Evolutionary conservation across 176 grass and related monocot species (phyloP).

Genomic region (Oryza meyeriana): DNA sequence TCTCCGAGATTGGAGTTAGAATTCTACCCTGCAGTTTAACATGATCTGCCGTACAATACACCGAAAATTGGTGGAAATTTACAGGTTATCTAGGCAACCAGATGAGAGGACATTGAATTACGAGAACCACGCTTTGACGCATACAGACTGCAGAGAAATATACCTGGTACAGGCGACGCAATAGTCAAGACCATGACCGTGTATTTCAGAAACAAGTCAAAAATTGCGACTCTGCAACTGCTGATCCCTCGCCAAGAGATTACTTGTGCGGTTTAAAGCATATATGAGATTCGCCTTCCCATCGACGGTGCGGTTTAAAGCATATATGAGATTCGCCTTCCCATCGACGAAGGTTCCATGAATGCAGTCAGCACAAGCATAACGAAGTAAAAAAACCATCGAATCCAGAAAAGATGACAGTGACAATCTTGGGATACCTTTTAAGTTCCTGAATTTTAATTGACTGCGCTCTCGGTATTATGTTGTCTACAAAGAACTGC

Average conservation of each 20-base stretch:
- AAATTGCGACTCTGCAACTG: not conserved
- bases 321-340: not conserved
- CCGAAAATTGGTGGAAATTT: no score
- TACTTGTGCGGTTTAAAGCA: no score
- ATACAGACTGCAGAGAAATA: not conserved
- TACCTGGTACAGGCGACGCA: not conserved
- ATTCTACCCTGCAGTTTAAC: no score
- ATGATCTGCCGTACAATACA: no score
- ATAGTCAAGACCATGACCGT: not conserved
- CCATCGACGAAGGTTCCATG: no score
- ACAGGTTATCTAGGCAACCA: not conserved
- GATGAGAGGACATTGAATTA: not conserved
- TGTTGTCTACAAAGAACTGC: conserved; percentile 46
- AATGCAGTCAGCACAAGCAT: not conserved
- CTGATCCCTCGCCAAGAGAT: not conserved
- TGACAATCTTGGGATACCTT: not conserved
- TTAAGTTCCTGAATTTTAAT: conserved; percentile 27
- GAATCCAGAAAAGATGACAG: not conserved
- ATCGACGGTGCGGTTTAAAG: no score
- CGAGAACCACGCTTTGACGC: not conserved
- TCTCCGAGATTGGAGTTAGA: no score
- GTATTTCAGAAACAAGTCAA: not conserved
- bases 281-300: not conserved
- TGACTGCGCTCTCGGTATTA: conserved; percentile 34
- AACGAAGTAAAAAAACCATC: not conserved